phyloP scores from a whole-genome alignment of 1,284 basidiomycete species.

The Cutaneotrichosporon dermatis region DNA sequence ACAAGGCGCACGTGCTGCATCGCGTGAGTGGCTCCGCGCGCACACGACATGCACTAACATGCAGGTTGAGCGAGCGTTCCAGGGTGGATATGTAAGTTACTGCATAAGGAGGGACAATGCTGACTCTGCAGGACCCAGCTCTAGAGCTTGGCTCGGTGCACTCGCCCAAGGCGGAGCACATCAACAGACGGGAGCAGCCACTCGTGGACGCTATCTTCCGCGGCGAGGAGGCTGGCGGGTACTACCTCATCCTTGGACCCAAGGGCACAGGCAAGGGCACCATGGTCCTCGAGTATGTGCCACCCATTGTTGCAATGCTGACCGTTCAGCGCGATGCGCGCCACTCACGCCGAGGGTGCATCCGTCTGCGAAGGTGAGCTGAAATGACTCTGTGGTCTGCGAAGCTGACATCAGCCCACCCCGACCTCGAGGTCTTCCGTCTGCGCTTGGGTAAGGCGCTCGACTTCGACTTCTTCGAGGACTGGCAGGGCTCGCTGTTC shows the following conservation, averaged over 20 bases:
- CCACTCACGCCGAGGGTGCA: slow-evolving; percentile 63
- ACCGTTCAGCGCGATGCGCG: slow-evolving; percentile 57
- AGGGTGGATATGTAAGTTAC: slow-evolving; percentile 37
- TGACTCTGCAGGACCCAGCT: slow-evolving; percentile 61
- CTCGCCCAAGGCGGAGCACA: slow-evolving; percentile 55
- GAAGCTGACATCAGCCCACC: slow-evolving; percentile 52
- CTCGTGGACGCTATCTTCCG: slow-evolving; percentile 71
- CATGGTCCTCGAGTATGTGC: slow-evolving; percentile 64
- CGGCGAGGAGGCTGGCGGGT: slow-evolving; percentile 65
- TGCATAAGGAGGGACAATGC: too few relatives aligned
- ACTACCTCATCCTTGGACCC: slow-evolving; percentile 69
- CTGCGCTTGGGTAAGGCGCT: slow-evolving; percentile 69
- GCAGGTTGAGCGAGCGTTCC: slow-evolving; percentile 35
- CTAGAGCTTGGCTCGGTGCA: slow-evolving; percentile 60
- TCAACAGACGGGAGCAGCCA: slow-evolving; percentile 67
- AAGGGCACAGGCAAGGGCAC: slow-evolving; percentile 73
- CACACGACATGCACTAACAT: too few relatives aligned
- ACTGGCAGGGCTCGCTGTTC: slow-evolving; percentile 63
- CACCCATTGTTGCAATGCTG: not conserved
- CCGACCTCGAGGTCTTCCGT: slow-evolving; percentile 69
- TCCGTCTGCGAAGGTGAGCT: slow-evolving; percentile 46
- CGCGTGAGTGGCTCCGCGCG: slow-evolving; percentile 53
- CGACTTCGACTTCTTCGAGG: slow-evolving; percentile 58
- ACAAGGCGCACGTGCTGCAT: slow-evolving; percentile 71
- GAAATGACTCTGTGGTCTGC: too few relatives aligned